Evolutionary conservation across 2,329 filamentous ascomycete genomes (phyloP).

Genomic region (Paecilomyces sp.): DNA sequence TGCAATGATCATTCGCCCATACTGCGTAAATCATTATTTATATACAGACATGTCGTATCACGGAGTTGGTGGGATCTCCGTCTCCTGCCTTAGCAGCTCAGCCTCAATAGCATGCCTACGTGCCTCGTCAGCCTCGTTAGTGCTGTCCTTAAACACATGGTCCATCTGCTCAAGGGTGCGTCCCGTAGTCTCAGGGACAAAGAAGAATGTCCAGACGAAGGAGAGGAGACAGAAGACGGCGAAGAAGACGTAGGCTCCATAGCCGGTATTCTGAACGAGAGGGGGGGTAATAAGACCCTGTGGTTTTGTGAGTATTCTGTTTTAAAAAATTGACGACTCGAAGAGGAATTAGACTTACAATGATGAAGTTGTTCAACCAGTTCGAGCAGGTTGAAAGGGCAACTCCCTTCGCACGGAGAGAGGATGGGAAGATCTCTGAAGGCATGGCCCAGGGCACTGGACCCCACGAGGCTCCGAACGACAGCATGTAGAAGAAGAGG

Average conservation of each 20-base stretch:
- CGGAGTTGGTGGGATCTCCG: constrained; percentile 6
- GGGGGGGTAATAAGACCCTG: constrained; percentile 58
- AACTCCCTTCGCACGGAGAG: constrained; percentile 57
- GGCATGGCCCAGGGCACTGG: constrained; percentile 42
- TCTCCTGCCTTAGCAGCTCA: constrained; percentile 17
- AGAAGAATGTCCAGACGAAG: constrained; percentile 45
- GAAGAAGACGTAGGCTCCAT: constrained; percentile 53
- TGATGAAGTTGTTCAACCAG: constrained; percentile 60
- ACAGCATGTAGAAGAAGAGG: constrained; percentile 56
- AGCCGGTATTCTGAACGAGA: constrained; percentile 51
- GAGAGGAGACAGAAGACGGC: constrained; percentile 47
- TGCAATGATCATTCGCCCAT: not conserved
- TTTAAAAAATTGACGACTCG: not conserved
- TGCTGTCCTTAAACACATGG: constrained; percentile 33
- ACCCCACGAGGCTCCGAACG: constrained; percentile 55
- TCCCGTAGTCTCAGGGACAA: constrained; percentile 53
- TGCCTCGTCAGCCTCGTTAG: constrained; percentile 21
- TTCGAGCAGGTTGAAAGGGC: constrained; percentile 57
- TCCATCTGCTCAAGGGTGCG: constrained; percentile 52
- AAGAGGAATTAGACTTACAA: constrained; percentile 29
- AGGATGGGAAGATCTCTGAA: constrained; percentile 57
- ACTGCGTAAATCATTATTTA: not conserved
- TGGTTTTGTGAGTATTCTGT: not conserved
- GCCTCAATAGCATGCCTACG: constrained; percentile 24
- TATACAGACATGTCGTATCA: not conserved